A percentile compares a stretch with the other conserved stretches of the same genome.
These are phyloP conservation scores for Rubroboletus satanas DNA, from an alignment of 768 basidiomycete species.

Conservation along the genomic window DNA sequence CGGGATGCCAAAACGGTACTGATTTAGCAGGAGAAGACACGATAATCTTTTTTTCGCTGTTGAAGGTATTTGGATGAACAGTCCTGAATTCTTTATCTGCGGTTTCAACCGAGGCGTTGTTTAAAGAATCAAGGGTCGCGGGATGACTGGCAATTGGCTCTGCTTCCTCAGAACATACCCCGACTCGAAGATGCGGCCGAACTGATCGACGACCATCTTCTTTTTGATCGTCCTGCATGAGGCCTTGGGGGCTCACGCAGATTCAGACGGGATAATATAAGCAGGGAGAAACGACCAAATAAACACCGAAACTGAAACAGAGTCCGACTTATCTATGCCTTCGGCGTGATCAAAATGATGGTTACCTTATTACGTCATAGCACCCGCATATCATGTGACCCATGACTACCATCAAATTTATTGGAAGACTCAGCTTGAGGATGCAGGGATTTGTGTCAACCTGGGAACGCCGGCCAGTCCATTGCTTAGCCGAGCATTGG, in stretches of 20 bases:
- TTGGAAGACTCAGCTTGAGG: too few species aligned
- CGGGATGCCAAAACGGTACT: not conserved
- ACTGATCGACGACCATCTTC: not conserved
- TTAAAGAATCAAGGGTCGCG: not conserved
- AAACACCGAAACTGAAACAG: too few species aligned
- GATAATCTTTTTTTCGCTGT: not conserved
- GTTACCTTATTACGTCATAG: too few species aligned
- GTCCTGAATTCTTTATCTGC: not conserved
- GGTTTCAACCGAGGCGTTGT: not conserved
- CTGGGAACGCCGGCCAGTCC: too few species aligned
- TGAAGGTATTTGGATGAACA: not conserved
- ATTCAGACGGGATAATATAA: not conserved
- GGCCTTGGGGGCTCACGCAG: not conserved
- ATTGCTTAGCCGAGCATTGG: too few species aligned
- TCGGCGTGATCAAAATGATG: too few species aligned
- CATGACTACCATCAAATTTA: too few species aligned
- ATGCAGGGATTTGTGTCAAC: too few species aligned
- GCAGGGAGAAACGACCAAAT: too few species aligned
- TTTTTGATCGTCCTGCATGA: constrained; percentile 11
- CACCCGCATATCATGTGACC: too few species aligned
- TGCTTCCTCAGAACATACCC: not conserved
- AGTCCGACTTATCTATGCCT: too few species aligned
- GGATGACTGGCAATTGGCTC: not conserved
- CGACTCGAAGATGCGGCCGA: constrained; percentile 9
- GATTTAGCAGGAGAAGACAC: not conserved